Percentiles rank a stretch among this genome's conserved stretches.
Conservation (phyloP, 441 rosid species). For the Jatropha podagrica region DNA sequence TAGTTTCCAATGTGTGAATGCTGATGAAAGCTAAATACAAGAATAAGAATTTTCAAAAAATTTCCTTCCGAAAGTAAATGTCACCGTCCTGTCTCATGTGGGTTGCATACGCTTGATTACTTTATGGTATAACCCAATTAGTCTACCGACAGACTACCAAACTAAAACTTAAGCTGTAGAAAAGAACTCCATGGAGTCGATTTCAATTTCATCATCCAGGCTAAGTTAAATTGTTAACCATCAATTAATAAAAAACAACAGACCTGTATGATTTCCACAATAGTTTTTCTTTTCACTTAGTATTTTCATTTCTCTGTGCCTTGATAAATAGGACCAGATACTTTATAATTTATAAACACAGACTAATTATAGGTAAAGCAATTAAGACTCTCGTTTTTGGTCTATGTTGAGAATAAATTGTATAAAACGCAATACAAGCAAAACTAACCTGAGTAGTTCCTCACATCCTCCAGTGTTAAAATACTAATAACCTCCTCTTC, state of each 20-base stretch:
- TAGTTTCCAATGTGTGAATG: not conserved
- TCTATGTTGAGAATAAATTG: not conserved
- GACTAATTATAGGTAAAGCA: not conserved
- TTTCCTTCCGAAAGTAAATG: not conserved
- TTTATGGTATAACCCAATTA: not conserved
- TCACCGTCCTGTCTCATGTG: not conserved
- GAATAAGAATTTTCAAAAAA: too few species aligned
- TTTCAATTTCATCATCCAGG: not conserved
- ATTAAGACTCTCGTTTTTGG: too few species aligned
- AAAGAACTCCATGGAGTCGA: not conserved
- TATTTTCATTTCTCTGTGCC: not conserved
- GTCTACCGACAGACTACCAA: not conserved
- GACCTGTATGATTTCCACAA: too few species aligned
- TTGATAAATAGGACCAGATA: not conserved
- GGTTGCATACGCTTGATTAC: not conserved
- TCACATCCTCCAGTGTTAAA: slow-evolving; percentile 25
- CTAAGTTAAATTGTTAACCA: not conserved
- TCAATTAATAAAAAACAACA: not conserved
- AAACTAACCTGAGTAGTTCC: slow-evolving; percentile 23
- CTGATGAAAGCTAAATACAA: not conserved
- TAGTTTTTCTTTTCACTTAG: not conserved
- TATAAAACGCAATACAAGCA: not conserved
- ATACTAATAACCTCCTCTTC: slow-evolving; percentile 17
- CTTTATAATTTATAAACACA: not conserved
- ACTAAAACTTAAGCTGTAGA: too few species aligned